A percentile compares a stretch with the other conserved stretches of the same genome.
phyloP scores from a whole-genome alignment of 805 yeast genomes.

The Lipomyces anomalus region DNA sequence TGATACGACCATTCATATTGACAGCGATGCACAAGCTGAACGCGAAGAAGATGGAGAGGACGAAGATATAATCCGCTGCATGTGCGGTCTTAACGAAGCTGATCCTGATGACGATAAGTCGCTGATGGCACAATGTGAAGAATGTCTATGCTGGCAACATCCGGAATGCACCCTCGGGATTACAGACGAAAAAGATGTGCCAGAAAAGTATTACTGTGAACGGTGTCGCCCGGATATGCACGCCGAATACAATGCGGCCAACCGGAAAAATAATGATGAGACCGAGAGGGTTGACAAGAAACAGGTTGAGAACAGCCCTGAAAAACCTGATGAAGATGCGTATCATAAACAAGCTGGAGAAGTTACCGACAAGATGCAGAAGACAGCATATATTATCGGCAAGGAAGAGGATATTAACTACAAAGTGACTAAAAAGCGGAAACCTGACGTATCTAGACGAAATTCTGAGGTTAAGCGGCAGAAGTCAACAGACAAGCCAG shows the following conservation, averaged over 20 bases:
- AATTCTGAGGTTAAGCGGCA: not conserved
- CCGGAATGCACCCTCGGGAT: conserved; percentile 52
- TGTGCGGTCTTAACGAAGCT: conserved; percentile 29
- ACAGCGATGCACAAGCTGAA: too few species aligned
- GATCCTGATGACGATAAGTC: conserved; percentile 38
- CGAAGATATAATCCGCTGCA: conserved; percentile 26
- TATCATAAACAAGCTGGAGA: not conserved
- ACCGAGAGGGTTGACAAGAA: not conserved
- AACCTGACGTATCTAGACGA: not conserved
- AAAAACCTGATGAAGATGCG: too few species aligned
- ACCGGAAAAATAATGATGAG: not conserved
- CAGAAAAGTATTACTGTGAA: conserved; percentile 50
- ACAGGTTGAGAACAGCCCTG: too few species aligned
- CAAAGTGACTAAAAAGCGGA: too few species aligned
- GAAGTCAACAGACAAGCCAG: not conserved
- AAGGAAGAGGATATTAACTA: not conserved
- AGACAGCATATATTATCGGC: too few species aligned
- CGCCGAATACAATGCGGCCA: conserved; percentile 3
- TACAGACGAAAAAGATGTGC: conserved; percentile 40
- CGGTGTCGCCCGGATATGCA: conserved; percentile 41
- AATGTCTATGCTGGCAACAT: conserved; percentile 67
- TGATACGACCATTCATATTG: too few species aligned
- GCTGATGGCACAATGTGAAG: conserved; percentile 58
- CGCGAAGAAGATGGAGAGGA: conserved; percentile 23
- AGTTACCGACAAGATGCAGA: not conserved